Evolutionary conservation across 306 rosid genomes (phyloP).

Genomic region (Rosa multiflora): DNA sequence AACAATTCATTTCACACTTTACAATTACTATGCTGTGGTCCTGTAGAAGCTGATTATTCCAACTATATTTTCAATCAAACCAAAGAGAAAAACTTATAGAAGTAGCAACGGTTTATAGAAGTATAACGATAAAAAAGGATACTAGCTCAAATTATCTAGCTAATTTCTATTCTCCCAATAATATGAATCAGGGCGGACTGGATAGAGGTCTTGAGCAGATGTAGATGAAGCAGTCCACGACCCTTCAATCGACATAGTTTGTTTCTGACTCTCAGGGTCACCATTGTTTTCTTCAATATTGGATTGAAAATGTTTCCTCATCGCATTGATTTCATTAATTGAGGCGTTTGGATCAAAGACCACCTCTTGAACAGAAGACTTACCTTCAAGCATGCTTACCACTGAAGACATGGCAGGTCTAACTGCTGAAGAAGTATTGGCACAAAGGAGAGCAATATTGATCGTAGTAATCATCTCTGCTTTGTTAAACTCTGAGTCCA

Average conservation of each 20-base stretch:
- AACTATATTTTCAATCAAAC: too few species aligned
- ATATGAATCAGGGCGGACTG: constrained; percentile 8
- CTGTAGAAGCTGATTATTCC: too few species aligned
- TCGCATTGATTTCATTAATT: not conserved
- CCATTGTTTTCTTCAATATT: not conserved
- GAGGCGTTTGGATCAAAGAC: constrained; percentile 13
- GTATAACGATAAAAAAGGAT: too few species aligned
- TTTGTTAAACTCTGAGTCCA: constrained; percentile 32
- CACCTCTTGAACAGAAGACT: constrained; percentile 17
- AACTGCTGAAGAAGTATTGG: constrained; percentile 25
- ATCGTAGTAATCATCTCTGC: constrained; percentile 39
- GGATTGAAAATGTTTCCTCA: constrained; percentile 5
- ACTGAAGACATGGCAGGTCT: constrained; percentile 46
- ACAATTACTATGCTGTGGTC: too few species aligned
- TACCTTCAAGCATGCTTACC: constrained; percentile 37
- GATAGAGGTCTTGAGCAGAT: constrained; percentile 1
- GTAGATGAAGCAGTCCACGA: constrained; percentile 18
- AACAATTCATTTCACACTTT: too few species aligned
- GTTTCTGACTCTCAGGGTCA: not conserved
- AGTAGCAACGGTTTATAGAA: too few species aligned
- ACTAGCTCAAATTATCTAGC: not conserved
- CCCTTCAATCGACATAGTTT: constrained; percentile 11
- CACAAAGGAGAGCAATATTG: constrained; percentile 40
- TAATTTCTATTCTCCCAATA: constrained; percentile 14
- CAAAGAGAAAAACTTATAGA: too few species aligned